Conservation (phyloP, 192 early-diverging fungal genomes). For the Fimicolochytrium jonesii region DNA sequence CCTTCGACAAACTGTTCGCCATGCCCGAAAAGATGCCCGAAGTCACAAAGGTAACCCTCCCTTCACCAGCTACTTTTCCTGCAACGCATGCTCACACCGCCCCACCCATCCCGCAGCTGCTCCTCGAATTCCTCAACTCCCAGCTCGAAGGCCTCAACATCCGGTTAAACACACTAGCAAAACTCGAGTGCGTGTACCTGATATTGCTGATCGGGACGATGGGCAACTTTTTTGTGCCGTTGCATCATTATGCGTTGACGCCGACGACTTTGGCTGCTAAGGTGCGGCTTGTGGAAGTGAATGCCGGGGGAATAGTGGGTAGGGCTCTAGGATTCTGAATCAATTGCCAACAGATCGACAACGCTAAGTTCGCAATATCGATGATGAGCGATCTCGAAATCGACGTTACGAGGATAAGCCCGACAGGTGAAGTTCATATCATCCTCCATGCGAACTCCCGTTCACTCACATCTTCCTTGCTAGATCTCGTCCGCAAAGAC, state of each 20-base stretch:
- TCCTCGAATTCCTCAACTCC: constrained; percentile 26
- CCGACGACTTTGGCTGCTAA: constrained; percentile 17
- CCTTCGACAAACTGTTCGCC: constrained; percentile 29
- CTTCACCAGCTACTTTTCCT: neutral
- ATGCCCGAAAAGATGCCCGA: constrained; percentile 22
- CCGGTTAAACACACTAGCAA: constrained; percentile 19
- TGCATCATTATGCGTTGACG: constrained; percentile 15
- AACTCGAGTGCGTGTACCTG: constrained; percentile 23
- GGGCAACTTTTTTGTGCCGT: constrained; percentile 34
- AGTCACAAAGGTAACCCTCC: constrained; percentile 19
- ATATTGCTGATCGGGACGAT: constrained; percentile 33
- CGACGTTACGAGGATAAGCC: constrained; percentile 17
- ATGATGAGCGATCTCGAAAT: constrained; percentile 29
- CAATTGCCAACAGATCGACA: constrained; percentile 19
- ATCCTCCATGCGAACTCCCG: neutral
- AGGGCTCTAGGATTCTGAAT: too few relatives aligned
- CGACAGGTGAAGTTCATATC: constrained; percentile 11
- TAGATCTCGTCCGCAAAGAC: constrained; percentile 27
- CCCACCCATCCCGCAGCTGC: constrained; percentile 18
- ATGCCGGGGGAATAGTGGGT: too few relatives aligned
- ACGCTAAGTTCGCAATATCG: constrained; percentile 15
- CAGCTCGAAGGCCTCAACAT: constrained; percentile 23
- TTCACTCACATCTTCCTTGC: neutral
- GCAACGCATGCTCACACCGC: too few relatives aligned
- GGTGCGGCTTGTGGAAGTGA: too few relatives aligned